Evolutionary conservation across 345 rosid genomes (phyloP), one percentile per base, ranked within the genome.

Genomic region (Citrus glauca): DNA sequence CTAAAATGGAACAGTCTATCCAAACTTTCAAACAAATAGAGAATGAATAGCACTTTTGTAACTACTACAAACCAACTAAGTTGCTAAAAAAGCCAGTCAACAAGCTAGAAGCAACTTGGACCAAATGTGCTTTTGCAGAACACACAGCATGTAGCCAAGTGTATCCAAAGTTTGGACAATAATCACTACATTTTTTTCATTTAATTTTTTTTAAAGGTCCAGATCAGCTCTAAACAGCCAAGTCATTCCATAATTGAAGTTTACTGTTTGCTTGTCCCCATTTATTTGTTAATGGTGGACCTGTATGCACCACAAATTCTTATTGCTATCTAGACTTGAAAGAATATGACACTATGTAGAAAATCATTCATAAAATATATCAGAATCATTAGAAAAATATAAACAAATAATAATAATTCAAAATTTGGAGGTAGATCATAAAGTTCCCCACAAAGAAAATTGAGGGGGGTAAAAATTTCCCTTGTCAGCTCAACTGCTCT

Each of bases 251-350:
- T 76, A 71, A 80, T 81, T 83, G 86, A 80, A 80, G 75, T 76
- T 69, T 40, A 81, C 85, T 80, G 72, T 87, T 79, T 7, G 37
- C 69, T 83, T 81, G 66, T 77, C 83, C 72, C 77, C 63, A 22
- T 75, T 61, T 71, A 57, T 71, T 66, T 64, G 67, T 33, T 65
- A 69, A 77, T 76, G 82, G 88, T 76, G 88, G 86, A 83, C 85
- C 84, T 35, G 74, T 35, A 33, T 55, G 27, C 40, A 73, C 40
- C 67, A 40, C 57, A 77, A 83, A 73, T 77, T 80, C 69, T 57
- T 72, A 69, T 83, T 72, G 73, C 75, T 73, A 75, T 74, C 66
- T 75, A n/a, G 48, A 82, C 19, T 13, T 28, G 32, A 20, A 40
- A 33, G 14, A 32, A 38, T 78, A 40, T 50, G 62, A 66, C 65